A percentile compares a stretch with the other conserved stretches of the same genome.
Evolutionary conservation across 495 filamentous ascomycete species (phyloP).

Genomic region (Tirmania nivea): DNA sequence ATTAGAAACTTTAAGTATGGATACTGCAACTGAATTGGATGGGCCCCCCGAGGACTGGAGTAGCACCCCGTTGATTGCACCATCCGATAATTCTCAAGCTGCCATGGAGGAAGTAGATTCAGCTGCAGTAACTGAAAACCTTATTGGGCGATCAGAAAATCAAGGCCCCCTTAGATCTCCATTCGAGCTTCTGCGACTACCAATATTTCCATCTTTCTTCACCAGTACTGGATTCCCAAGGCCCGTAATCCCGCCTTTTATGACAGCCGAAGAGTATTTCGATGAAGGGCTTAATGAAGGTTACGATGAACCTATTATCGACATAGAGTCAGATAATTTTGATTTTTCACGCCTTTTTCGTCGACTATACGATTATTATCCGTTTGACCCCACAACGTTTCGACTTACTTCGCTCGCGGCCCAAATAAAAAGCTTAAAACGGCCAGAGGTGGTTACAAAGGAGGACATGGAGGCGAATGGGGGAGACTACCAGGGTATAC

Average conservation of each 20-base stretch:
- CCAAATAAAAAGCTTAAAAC: constrained; percentile 14
- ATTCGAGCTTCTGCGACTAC: too few relatives aligned
- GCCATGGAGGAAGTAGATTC: too few relatives aligned
- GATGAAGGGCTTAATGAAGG: background rate
- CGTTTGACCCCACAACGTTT: background rate
- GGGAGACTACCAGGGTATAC: constrained; percentile 59
- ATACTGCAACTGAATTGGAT: too few relatives aligned
- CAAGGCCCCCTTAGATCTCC: too few relatives aligned
- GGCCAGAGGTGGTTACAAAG: constrained; percentile 24
- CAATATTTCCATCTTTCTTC: too few relatives aligned
- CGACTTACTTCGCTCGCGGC: constrained; percentile 7
- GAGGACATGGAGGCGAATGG: constrained; percentile 33
- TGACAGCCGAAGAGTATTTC: background rate
- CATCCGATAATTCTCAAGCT: too few relatives aligned
- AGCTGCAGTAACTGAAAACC: too few relatives aligned
- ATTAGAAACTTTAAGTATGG: too few relatives aligned
- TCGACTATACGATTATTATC: constrained; percentile 6
- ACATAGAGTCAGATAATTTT: constrained; percentile 18
- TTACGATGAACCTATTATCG: background rate
- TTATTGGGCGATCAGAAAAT: too few relatives aligned
- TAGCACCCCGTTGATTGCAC: too few relatives aligned
- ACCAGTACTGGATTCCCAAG: too few relatives aligned
- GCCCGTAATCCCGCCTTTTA: background rate
- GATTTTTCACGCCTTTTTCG: constrained; percentile 16
- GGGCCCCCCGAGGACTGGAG: too few relatives aligned